phyloP scores from a whole-genome alignment of 495 filamentous ascomycete genomes.

The Xylaria bambusicola region DNA sequence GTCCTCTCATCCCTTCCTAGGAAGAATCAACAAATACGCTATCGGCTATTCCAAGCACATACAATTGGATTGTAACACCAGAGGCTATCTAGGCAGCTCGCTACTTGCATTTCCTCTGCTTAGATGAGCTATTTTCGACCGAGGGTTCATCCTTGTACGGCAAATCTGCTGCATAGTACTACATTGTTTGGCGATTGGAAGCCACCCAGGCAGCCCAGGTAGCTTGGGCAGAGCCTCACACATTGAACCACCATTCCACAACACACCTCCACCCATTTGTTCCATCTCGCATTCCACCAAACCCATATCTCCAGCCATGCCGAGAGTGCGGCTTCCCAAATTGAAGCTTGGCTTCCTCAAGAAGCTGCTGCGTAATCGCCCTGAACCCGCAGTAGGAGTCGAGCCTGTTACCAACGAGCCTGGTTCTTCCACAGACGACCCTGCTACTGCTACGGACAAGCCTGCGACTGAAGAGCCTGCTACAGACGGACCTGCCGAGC shows the following conservation, averaged over 20 bases:
- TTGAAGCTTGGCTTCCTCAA: conserved; percentile 30
- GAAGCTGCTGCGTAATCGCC: conserved; percentile 24
- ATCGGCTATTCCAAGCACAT: too few species aligned
- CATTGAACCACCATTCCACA: neutral
- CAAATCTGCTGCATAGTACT: neutral
- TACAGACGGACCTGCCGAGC: conserved; percentile 15
- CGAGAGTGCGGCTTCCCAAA: conserved; percentile 24
- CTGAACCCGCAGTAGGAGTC: neutral
- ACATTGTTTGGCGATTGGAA: neutral
- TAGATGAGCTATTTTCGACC: neutral
- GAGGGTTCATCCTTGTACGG: neutral
- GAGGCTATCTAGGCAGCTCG: neutral
- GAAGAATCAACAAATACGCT: too few species aligned
- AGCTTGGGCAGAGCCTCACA: neutral
- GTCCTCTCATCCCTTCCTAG: neutral
- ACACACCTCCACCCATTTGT: neutral
- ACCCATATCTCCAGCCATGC: conserved; percentile 3
- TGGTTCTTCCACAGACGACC: conserved; percentile 3
- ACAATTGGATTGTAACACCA: neutral
- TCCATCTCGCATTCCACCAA: neutral
- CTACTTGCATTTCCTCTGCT: neutral
- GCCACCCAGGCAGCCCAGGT: too few species aligned
- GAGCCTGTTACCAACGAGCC: conserved; percentile 4
- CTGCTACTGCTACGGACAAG: too few species aligned
- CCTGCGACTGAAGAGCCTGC: neutral